Conservation (phyloP, 768 basidiomycete species). For the Collybia nuda region DNA sequence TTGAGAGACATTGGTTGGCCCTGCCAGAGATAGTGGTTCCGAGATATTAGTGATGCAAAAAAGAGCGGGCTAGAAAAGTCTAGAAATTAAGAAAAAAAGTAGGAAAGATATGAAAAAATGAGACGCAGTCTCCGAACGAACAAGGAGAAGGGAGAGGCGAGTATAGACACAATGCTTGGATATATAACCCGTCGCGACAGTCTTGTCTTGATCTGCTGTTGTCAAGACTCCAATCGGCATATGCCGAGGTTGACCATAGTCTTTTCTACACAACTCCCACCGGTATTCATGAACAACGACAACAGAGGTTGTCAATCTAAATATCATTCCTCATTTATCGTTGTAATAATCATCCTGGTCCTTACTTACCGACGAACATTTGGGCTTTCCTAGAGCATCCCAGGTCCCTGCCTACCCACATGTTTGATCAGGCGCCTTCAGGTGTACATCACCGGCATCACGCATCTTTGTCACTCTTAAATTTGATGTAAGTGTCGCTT, state of each 20-base stretch:
- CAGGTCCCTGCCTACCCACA: neutral
- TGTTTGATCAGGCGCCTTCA: neutral
- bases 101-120: constrained; percentile 24
- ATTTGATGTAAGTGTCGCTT: neutral
- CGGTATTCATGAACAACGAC: too few relatives aligned
- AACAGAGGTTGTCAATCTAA: too few relatives aligned
- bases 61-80: constrained; percentile 12
- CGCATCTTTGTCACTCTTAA: constrained; percentile 3
- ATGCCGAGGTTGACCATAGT: constrained; percentile 3
- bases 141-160: constrained; percentile 20
- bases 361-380: neutral
- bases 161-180: constrained; percentile 12
- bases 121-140: constrained; percentile 47
- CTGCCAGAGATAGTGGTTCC: constrained; percentile 25
- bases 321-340: too few relatives aligned
- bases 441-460: neutral
- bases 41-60: constrained; percentile 13
- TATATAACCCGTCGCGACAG: constrained; percentile 15
- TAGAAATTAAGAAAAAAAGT: constrained; percentile 20
- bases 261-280: neutral
- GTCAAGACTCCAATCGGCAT: constrained; percentile 28
- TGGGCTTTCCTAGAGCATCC: neutral
- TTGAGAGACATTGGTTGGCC: constrained; percentile 57
- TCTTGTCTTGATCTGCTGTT: constrained; percentile 24
- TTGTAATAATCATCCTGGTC: too few relatives aligned